Percentiles rank a stretch among this genome's conserved stretches.
Conservation (phyloP, 306 rosid genomes). For the Rosa persica region DNA sequence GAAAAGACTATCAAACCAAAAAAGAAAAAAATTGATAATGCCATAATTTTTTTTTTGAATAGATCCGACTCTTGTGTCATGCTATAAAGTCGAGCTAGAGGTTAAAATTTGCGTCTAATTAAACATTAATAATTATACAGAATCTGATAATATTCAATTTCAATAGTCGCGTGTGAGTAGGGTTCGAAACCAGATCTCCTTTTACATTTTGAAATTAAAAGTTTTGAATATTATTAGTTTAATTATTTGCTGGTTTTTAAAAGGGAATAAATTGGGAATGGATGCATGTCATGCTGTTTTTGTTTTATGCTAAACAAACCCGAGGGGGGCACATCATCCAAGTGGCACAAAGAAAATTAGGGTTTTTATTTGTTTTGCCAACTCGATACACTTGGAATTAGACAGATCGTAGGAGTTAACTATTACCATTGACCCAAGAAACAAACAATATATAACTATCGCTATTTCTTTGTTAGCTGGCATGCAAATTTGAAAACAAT, state of each 20-base stretch:
- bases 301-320: neutral
- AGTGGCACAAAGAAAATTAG: constrained; percentile 1
- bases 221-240: neutral
- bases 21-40: too few relatives aligned
- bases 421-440: constrained; percentile 9
- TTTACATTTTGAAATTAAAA: neutral
- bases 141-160: neutral
- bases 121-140: neutral
- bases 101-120: neutral
- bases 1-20: too few relatives aligned
- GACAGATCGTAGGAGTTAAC: constrained; percentile 5
- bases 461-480: neutral
- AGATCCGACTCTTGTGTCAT: too few relatives aligned
- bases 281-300: constrained; percentile 3
- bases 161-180: neutral
- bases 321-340: neutral
- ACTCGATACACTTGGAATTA: neutral
- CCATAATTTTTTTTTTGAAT: too few relatives aligned
- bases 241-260: neutral
- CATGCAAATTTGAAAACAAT: neutral
- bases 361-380: neutral
- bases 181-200: neutral
- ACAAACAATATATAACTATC: neutral
- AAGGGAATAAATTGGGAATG: neutral
- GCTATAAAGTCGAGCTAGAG: neutral